Conservation (phyloP, 345 rosid species). For the Excoecaria cochinchinensis region DNA sequence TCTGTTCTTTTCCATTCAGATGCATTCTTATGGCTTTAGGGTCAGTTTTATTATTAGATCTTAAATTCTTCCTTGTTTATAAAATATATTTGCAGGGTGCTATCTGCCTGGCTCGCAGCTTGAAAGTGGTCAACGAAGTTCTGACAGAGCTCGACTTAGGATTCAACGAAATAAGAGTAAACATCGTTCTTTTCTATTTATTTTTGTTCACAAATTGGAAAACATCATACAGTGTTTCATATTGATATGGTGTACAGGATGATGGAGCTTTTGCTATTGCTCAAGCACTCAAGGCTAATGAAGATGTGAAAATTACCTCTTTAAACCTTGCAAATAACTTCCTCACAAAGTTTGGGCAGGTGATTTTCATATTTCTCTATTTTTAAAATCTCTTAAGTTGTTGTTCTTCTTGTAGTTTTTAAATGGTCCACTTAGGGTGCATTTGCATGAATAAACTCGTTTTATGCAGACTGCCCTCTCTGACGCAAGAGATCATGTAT, state of each 20-base stretch:
- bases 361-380: conserved; percentile 16
- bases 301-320: conserved; percentile 76
- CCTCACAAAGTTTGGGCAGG: conserved; percentile 96
- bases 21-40: not conserved
- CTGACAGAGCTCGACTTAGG: conserved; percentile 79
- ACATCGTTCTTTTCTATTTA: not conserved
- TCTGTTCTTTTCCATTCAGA: conserved; percentile 29
- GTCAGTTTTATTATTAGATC: not conserved
- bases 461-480: conserved; percentile 73
- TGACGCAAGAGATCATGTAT: conserved; percentile 91
- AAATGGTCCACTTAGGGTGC: not conserved
- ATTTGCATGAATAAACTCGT: not conserved
- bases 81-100: conserved; percentile 67
- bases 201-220: conserved; percentile 1
- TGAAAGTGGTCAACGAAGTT: conserved; percentile 96
- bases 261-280: conserved; percentile 96
- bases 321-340: conserved; percentile 83
- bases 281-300: conserved; percentile 90
- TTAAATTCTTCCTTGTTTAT: not conserved
- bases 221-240: conserved; percentile 11
- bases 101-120: conserved; percentile 74
- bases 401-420: not conserved
- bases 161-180: conserved; percentile 91
- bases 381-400: not conserved
- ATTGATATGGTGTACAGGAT: conserved; percentile 47